Evolutionary conservation across 202 grass and related monocot species (phyloP), one percentile per base, ranked within the genome.

Genomic region (Schoenoplectus triqueter): DNA sequence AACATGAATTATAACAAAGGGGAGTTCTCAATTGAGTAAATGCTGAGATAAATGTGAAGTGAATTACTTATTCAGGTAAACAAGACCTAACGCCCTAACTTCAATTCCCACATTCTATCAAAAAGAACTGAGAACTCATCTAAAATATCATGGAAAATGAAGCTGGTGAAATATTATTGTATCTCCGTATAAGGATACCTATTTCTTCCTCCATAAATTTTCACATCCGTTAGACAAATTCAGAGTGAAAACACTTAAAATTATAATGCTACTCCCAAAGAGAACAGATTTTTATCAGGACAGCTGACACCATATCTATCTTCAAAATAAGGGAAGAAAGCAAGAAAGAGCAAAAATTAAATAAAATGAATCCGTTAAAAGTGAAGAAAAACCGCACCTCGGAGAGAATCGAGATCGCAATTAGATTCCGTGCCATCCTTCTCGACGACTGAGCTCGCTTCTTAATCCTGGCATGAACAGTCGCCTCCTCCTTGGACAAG

Each of bases 401-500:
- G 11, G 83, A 72, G 56, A 95, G 11, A 59, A 95, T 87, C 83
- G 95, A 93, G 41, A 98, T 48, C 14, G 89, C 86, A 64, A 98
- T 86, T 72, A 95, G 84, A 83, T 93, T 98, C 42, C 91, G 88
- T 3, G 93, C 85, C 81, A 73, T 79, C 41, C 88, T 88, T 55
- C 89, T 88, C 13, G 92, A 95, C 82, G 80, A 64, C 78, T 90
- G 92, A 82, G 92, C 92, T 82, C 95, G 89, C 0, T 87, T 84
- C 68, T 90, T 92, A 86, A 95, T 89, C 85, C 96, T 86, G 9
- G 93, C 90, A 87, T 92, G 90, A 71, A 98, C 90, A 81, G 88
- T 41, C 8, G 93, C 93, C 88, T 98, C 96, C 90, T 95, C 96
- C 91, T 95, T 95, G 78, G 95, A 98, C 45, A 98, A 86, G 87